Percentiles rank a stretch among this genome's conserved stretches.
Conservation (phyloP, 768 basidiomycete species). For the Lactarius akahatsu region DNA sequence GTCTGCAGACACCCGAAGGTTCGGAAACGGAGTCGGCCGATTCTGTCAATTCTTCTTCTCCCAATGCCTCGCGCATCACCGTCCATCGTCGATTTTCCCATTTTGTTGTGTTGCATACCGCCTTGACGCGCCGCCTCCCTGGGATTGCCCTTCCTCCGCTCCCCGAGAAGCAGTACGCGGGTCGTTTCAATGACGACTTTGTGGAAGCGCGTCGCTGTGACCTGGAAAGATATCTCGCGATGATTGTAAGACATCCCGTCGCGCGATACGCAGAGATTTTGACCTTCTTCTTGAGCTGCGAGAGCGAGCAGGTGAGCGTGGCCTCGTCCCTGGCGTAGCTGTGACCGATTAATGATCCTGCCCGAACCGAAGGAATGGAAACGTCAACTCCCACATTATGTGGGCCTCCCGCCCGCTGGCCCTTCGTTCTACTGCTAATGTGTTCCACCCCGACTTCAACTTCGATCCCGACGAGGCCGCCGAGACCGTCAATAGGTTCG, state of each 20-base stretch:
- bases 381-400: slow-evolving; percentile 56
- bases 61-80: slow-evolving; percentile 56
- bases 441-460: slow-evolving; percentile 86
- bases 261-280: slow-evolving; percentile 76
- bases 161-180: slow-evolving; percentile 83
- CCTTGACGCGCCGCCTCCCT: slow-evolving; percentile 64
- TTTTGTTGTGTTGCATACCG: slow-evolving; percentile 75
- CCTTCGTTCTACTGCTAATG: slow-evolving; percentile 73
- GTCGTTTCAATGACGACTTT: slow-evolving; percentile 76
- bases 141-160: slow-evolving; percentile 78
- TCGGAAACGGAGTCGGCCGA: slow-evolving; percentile 30
- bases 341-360: not conserved
- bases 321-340: not conserved
- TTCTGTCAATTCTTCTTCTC: slow-evolving; percentile 31
- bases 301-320: slow-evolving; percentile 64
- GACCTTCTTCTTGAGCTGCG: slow-evolving; percentile 76
- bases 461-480: slow-evolving; percentile 70
- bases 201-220: slow-evolving; percentile 81
- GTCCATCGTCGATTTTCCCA: slow-evolving; percentile 84
- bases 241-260: slow-evolving; percentile 72
- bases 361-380: slow-evolving; percentile 62
- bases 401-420: slow-evolving; percentile 64
- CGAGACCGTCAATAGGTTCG: slow-evolving; percentile 59
- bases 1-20: slow-evolving; percentile 33
- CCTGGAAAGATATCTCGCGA: slow-evolving; percentile 72